Conservation (phyloP, 495 filamentous ascomycete genomes). For the Bombardia bombarda region DNA sequence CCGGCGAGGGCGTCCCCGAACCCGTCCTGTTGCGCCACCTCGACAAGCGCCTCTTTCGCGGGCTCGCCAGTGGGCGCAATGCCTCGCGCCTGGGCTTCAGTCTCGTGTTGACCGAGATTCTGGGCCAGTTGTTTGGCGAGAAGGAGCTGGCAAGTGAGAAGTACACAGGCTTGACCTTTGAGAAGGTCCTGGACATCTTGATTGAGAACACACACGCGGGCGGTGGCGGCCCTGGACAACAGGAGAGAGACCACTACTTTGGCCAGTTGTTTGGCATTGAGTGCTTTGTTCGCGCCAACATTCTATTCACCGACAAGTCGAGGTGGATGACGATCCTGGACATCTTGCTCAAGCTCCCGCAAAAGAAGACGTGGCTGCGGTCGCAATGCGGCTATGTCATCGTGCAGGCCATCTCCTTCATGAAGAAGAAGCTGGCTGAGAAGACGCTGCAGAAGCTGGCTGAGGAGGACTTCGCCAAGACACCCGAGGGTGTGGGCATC, state of each 20-base stretch:
- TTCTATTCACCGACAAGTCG: conserved; percentile 51
- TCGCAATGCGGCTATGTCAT: conserved; percentile 77
- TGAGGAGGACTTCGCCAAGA: conserved; percentile 58
- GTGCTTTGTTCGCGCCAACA: conserved; percentile 70
- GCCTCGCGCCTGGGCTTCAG: conserved; percentile 88
- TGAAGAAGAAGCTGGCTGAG: conserved; percentile 46
- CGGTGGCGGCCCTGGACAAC: conserved; percentile 58
- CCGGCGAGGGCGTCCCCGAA: conserved; percentile 31
- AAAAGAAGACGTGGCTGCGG: conserved; percentile 76
- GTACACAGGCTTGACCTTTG: conserved; percentile 43
- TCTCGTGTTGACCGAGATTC: conserved; percentile 75
- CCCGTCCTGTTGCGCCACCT: conserved; percentile 43
- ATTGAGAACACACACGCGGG: conserved; percentile 57
- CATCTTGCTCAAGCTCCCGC: conserved; percentile 47
- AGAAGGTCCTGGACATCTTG: conserved; percentile 56
- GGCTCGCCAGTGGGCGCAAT: conserved; percentile 83
- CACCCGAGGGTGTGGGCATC: conserved; percentile 79
- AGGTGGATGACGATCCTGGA: conserved; percentile 58
- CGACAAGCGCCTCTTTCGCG: conserved; percentile 65
- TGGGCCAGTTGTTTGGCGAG: conserved; percentile 52
- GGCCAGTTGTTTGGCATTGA: conserved; percentile 82
- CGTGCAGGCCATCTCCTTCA: conserved; percentile 41
- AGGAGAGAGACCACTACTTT: conserved; percentile 76
- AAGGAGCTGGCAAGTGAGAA: conserved; percentile 31
- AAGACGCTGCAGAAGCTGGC: conserved; percentile 53